Evolutionary conservation across 441 rosid species (phyloP).

Genomic region (Euphorbia schlechtendalii): DNA sequence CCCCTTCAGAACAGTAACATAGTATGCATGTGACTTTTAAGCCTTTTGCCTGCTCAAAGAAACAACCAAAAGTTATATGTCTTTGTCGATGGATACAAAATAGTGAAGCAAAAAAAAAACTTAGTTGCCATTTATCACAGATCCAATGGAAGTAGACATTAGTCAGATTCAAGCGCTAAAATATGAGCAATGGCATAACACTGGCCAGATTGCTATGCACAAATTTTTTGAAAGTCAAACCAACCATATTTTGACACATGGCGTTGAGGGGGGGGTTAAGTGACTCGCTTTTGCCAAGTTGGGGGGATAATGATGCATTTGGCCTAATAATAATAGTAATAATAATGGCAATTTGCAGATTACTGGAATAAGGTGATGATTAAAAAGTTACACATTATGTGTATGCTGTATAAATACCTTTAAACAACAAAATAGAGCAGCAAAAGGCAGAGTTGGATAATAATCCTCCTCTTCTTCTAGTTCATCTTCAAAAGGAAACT

Average conservation of each 20-base stretch:
- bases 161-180: background rate
- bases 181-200: background rate
- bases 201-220: background rate
- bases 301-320: too few species aligned
- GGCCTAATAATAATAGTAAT: background rate
- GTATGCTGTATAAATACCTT: slow-evolving; percentile 38
- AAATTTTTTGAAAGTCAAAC: too few species aligned
- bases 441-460: slow-evolving; percentile 88
- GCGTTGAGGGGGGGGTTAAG: too few species aligned
- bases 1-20: slow-evolving; percentile 95
- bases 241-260: too few species aligned
- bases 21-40: slow-evolving; percentile 73
- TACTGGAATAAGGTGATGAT: background rate
- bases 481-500: slow-evolving; percentile 61
- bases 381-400: background rate
- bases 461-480: slow-evolving; percentile 79
- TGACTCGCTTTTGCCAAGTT: too few species aligned
- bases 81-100: background rate
- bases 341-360: too few species aligned
- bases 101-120: background rate
- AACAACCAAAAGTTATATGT: slow-evolving; percentile 16
- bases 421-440: slow-evolving; percentile 78
- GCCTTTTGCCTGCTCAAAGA: slow-evolving; percentile 60
- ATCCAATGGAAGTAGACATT: background rate
- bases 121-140: background rate